Base-by-base conservation (phyloP, 192 early-diverging fungal species). In the Allomyces javanicus region DNA sequence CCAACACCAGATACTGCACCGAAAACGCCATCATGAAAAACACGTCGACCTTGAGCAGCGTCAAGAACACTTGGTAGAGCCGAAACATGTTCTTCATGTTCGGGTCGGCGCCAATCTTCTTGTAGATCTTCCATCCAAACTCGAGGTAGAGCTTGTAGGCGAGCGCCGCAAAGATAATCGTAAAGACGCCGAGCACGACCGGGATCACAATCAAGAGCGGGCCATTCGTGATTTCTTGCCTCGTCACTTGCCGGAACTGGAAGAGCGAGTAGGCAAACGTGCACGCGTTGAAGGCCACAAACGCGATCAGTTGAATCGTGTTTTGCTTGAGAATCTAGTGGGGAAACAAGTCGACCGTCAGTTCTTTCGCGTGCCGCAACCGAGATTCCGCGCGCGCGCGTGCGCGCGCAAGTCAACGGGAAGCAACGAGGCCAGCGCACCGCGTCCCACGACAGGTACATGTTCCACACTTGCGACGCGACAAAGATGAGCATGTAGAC, bases 401-500 rank as follows among this genome's bases (percentile, higher is more conserved):
- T 44, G 61, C 24, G 64, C 23, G 43, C 63, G 45, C 25, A 33
- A 65, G 64, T 22, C 61, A 17, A 71, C 17, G 43, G 45, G 68
- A n/a, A 62, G 24, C 17, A n/a, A 27, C 45, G 44, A 17, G 67
- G 64, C 24, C 24, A 17, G 69, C 72, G 66, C 71, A 86, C 87
- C 22, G 93, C 93, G 77, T 96, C 93, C 74, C 85, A 83, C 72
- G 85, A 82, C 63, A 96, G 77, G 45, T 84, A 81, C 26, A 92
- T 77, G 64, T 86, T 83, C 71, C 93, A 96, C 24, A 96, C 61
- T 71, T 93, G 89, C 10, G 89, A 87, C 4, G 90, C 76, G 25
- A 91, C 90, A 70, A 93, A 96, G 40, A 96, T 79, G 4, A 87
- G 78, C 74, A 90, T 81, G 74, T 96, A 96, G 23, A 92, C 89